A percentile compares a stretch with the other conserved stretches of the same genome.
These are phyloP conservation scores for Heliosperma pusillum DNA, from an alignment of 148 eudicot species.

Conservation along the genomic window DNA sequence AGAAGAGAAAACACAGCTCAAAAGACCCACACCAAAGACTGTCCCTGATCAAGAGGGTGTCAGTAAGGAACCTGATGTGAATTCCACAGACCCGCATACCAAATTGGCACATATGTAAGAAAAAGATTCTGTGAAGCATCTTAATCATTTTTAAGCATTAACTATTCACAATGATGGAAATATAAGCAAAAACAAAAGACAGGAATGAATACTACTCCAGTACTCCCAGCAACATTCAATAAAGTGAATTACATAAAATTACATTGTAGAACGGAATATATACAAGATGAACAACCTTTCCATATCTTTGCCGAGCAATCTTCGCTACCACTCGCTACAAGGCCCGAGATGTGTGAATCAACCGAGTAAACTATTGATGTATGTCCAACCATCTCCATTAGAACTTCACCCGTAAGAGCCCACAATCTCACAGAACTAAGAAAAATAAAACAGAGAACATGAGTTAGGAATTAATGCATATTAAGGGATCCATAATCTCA, in stretches of 20 bases:
- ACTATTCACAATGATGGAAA: background rate
- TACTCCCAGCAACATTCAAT: background rate
- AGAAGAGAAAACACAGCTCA: background rate
- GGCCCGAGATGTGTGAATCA: slow-evolving; percentile 78
- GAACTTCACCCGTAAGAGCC: slow-evolving; percentile 75
- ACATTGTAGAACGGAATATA: background rate
- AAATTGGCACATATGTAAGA: too few species aligned
- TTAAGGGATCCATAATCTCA: background rate
- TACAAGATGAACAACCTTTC: slow-evolving; percentile 61
- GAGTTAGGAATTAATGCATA: background rate
- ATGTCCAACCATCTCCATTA: slow-evolving; percentile 98
- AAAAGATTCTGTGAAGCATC: too few species aligned
- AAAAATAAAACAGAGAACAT: slow-evolving; percentile 5
- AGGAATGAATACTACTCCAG: background rate
- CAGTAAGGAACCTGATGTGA: too few species aligned
- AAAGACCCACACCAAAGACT: too few species aligned
- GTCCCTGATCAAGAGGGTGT: too few species aligned
- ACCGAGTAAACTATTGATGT: slow-evolving; percentile 92
- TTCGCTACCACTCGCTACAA: slow-evolving; percentile 90
- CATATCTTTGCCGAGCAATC: slow-evolving; percentile 85
- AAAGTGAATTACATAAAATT: background rate
- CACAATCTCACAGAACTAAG: slow-evolving; percentile 82
- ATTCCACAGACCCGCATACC: too few species aligned
- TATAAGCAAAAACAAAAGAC: slow-evolving; percentile 6
- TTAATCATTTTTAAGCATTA: too few species aligned